Evolutionary conservation across 352 stramenopile genomes (phyloP).

Genomic region (Phytophthora sojae): DNA sequence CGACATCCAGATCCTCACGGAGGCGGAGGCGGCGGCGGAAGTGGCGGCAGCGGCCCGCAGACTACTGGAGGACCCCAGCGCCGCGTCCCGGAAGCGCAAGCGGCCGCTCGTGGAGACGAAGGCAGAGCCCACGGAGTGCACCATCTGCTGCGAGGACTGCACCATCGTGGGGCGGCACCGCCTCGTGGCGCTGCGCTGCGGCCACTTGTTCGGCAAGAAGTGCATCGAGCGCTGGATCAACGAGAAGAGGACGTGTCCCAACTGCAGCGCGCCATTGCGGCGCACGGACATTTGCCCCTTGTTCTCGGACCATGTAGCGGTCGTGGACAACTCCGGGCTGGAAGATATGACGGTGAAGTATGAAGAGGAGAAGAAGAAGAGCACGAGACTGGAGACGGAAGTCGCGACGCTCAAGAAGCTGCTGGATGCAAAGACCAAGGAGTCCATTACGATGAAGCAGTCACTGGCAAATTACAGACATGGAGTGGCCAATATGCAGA

Average conservation of each 20-base stretch:
- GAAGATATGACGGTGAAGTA: constrained; percentile 69
- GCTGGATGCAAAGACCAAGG: constrained; percentile 35
- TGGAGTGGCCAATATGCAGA: constrained; percentile 26
- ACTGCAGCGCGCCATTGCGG: constrained; percentile 61
- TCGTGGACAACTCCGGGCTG: constrained; percentile 77
- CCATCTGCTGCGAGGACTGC: constrained; percentile 79
- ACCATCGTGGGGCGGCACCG: constrained; percentile 66
- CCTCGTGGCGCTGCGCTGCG: constrained; percentile 72
- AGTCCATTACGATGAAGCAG: constrained; percentile 29
- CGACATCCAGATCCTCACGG: constrained; percentile 41
- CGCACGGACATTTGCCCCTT: constrained; percentile 64
- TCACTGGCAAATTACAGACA: constrained; percentile 47
- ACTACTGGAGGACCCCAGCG: constrained; percentile 1
- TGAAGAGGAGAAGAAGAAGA: constrained; percentile 59
- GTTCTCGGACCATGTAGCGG: constrained; percentile 77
- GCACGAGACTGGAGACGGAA: constrained; percentile 58
- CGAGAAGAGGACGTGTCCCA: constrained; percentile 70
- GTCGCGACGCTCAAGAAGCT: constrained; percentile 50
- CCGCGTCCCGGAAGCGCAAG: constrained; percentile 38
- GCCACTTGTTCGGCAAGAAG: constrained; percentile 76
- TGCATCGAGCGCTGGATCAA: constrained; percentile 81
- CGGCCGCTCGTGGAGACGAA: constrained; percentile 39
- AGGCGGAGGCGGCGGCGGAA: constrained; percentile 27
- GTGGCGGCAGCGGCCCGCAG: constrained; percentile 24
- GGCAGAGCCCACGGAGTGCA: constrained; percentile 71